Base-by-base conservation (phyloP, 2,329 filamentous ascomycete genomes). In the Sclerotinia subarctica region DNA sequence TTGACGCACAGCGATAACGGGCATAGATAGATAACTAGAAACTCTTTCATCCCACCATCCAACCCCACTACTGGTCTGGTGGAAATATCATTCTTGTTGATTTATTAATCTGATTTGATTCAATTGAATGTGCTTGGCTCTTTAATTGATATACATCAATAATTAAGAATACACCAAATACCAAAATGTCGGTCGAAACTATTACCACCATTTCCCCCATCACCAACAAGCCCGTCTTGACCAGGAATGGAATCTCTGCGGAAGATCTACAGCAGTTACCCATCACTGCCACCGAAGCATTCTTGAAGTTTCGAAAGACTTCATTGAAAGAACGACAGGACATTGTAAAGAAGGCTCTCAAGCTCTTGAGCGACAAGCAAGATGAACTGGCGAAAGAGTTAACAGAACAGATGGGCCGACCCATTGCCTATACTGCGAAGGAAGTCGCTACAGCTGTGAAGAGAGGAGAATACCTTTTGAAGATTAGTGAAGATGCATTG, bases 381-480 rank as follows among this genome's bases (percentile, higher is more conserved):
- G 90, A 95, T 87, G 90, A 88, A 70, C 83, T 98, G 46, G 93
- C 90, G 7, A 85, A 87, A 73, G 94, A 97, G 78, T 82, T 98
- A 69, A 97, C 94, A 0, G 89, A 92, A 78, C 94, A 98, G 82
- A 98, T 98, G 94, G 94, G 94, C 53, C 86, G 94, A 26, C 94
- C 94, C 46, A 97, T 97, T 75, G 86, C 90, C 49, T 97, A 94
- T 78, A 91, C 92, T 0, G 88, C 85, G 58, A 93, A 88, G 73
- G 94, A 98, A 81, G 85, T 98, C 73, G 81, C 87, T 42, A 98
- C 94, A 21, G 94, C 94, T 10, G 86, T 96, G 72, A 92, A 91
- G 81, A 87, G 94, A 71, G 91, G 89, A 72, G 88, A 96, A 76
- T 96, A 96, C 77, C 82, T 98, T 68, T 84, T 96, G 74, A 93